phyloP scores from a whole-genome alignment of 192 early-diverging fungal genomes.

The Backusella mclennaniae region DNA sequence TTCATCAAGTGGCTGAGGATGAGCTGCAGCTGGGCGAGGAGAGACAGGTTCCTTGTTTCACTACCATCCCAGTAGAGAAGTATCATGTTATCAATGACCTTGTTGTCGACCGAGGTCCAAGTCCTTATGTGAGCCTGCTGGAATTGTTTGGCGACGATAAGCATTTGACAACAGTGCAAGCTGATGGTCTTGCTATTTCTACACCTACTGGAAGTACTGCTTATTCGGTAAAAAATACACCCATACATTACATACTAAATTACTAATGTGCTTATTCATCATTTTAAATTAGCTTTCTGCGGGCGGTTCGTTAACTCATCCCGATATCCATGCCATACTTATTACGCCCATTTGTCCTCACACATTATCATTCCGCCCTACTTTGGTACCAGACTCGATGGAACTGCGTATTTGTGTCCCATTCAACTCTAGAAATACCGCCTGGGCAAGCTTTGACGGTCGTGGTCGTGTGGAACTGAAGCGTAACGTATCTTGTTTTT shows the following conservation, averaged over 20 bases:
- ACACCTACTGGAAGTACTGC: conserved; percentile 94
- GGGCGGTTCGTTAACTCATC: conserved; percentile 94
- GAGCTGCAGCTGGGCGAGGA: conserved; percentile 15
- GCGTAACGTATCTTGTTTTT: conserved; percentile 38
- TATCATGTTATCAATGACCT: conserved; percentile 96
- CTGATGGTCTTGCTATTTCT: conserved; percentile 91
- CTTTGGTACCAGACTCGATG: conserved; percentile 91
- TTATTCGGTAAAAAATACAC: conserved; percentile 49
- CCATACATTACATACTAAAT: too few species aligned
- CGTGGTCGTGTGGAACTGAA: conserved; percentile 86
- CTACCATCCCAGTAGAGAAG: conserved; percentile 65
- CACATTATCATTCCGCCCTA: conserved; percentile 94
- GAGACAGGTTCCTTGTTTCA: conserved; percentile 47
- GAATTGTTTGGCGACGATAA: conserved; percentile 82
- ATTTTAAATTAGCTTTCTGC: conserved; percentile 65
- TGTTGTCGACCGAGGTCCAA: conserved; percentile 92
- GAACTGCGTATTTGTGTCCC: conserved; percentile 87
- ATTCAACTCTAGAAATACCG: conserved; percentile 78
- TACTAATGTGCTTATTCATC: not conserved
- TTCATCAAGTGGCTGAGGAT: not conserved
- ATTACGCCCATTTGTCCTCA: conserved; percentile 94
- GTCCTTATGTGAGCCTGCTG: conserved; percentile 84
- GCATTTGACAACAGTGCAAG: conserved; percentile 94
- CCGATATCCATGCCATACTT: conserved; percentile 88
- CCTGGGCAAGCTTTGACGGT: conserved; percentile 96